A percentile compares a stretch with the other conserved stretches of the same genome.
Evolutionary conservation across 495 filamentous ascomycete species (phyloP).

Genomic region (Penicillium subrubescens): DNA sequence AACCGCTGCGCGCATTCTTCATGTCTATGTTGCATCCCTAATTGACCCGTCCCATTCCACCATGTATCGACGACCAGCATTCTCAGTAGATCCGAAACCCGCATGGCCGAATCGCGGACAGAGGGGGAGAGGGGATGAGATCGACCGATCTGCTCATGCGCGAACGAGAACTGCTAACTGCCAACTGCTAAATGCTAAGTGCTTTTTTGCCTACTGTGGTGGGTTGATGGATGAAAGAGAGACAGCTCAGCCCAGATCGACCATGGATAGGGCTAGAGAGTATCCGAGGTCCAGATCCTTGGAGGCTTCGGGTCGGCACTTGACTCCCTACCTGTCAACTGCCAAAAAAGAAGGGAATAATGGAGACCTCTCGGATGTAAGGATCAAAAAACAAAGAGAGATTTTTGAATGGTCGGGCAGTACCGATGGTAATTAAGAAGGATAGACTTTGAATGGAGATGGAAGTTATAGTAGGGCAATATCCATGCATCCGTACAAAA

Average conservation of each 20-base stretch:
- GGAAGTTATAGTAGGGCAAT: neutral
- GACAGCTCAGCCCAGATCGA: neutral
- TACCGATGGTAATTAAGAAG: neutral
- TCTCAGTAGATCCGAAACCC: slow-evolving; percentile 30
- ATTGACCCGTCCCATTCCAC: slow-evolving; percentile 17
- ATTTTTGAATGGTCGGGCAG: neutral
- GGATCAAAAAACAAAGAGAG: neutral
- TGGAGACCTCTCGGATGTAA: neutral
- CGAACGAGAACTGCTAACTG: neutral
- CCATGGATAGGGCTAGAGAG: neutral
- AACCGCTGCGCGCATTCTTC: slow-evolving; percentile 13
- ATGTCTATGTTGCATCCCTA: neutral
- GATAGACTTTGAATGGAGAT: neutral
- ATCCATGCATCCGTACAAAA: neutral
- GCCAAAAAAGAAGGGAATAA: neutral
- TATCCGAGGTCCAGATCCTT: slow-evolving; percentile 3
- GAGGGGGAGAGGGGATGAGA: slow-evolving; percentile 2
- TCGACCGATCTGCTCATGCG: slow-evolving; percentile 18
- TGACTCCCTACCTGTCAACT: neutral
- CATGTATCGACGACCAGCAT: slow-evolving; percentile 31
- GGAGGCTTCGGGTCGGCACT: slow-evolving; percentile 7
- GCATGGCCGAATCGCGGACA: slow-evolving; percentile 17
- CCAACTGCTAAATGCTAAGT: too few species aligned
- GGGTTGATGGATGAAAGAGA: neutral
- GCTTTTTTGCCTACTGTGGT: neutral